Percentiles rank a stretch among this genome's conserved stretches.
Conservation (phyloP, 352 stramenopile genomes). For the Albugo candida region DNA sequence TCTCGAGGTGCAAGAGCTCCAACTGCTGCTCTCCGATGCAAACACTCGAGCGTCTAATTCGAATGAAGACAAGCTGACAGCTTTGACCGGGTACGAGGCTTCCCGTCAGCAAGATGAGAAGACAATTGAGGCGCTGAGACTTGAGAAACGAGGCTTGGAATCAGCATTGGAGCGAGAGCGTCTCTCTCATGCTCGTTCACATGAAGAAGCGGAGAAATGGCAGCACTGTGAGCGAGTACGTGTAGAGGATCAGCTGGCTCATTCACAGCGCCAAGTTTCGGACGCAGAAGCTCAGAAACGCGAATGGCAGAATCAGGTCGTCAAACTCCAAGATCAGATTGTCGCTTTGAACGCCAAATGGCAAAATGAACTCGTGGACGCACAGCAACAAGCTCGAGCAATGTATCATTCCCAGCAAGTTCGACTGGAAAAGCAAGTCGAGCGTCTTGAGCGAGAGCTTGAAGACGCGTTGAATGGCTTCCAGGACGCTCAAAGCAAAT, state of each 20-base stretch:
- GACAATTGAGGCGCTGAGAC: too few species aligned
- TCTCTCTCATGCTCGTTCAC: too few species aligned
- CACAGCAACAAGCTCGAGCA: neutral
- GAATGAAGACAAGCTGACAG: too few species aligned
- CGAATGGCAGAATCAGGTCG: neutral
- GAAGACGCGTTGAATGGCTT: neutral
- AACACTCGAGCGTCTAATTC: too few species aligned
- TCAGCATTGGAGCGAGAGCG: too few species aligned
- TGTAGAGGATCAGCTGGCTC: neutral
- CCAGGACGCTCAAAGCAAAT: neutral
- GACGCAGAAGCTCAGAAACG: neutral
- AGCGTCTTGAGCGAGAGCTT: neutral
- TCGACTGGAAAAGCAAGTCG: neutral
- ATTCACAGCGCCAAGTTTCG: neutral
- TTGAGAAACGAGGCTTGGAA: too few species aligned
- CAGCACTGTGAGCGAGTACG: conserved; percentile 2
- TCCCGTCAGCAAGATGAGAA: too few species aligned
- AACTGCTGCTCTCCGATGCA: too few species aligned
- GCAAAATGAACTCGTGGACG: neutral
- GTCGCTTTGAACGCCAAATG: neutral
- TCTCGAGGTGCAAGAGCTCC: too few species aligned
- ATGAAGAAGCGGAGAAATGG: conserved; percentile 10
- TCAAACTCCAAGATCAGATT: too few species aligned
- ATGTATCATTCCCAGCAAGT: neutral
- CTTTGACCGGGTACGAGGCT: too few species aligned